These are phyloP conservation scores for Aureobasidium sp. DNA, from an alignment of 2,329 filamentous ascomycete genomes.

Conservation along the genomic window DNA sequence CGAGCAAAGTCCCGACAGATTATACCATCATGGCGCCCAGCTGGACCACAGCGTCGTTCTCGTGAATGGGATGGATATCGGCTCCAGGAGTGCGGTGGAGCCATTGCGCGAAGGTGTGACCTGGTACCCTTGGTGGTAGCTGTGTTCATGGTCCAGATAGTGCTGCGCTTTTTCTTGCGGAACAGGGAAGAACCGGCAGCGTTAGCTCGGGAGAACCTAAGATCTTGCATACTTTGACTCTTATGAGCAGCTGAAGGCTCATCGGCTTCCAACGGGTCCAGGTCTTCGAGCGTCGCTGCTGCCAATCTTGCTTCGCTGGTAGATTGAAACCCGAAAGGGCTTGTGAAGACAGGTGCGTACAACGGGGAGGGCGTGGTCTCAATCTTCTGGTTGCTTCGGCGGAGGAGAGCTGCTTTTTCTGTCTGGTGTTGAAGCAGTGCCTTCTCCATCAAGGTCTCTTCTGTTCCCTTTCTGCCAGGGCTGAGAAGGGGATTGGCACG, in stretches of 20 bases:
- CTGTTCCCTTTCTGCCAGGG: neutral
- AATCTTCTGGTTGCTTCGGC: conserved; percentile 22
- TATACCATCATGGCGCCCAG: conserved; percentile 31
- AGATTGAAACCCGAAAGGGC: conserved; percentile 14
- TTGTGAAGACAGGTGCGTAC: conserved; percentile 16
- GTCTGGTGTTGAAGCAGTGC: conserved; percentile 25
- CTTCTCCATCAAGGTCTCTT: conserved; percentile 23
- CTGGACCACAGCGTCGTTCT: conserved; percentile 31
- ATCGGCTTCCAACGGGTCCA: conserved; percentile 17
- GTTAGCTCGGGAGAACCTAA: neutral
- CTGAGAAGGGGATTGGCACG: conserved; percentile 15
- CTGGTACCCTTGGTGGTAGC: neutral
- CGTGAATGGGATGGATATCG: conserved; percentile 39
- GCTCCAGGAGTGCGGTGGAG: conserved; percentile 32
- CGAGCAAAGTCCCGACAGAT: conserved; percentile 32
- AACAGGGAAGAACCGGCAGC: neutral
- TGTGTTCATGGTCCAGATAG: neutral
- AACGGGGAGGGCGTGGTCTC: neutral
- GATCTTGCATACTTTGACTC: conserved; percentile 11
- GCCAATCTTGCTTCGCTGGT: neutral
- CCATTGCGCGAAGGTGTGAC: conserved; percentile 16
- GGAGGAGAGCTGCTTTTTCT: conserved; percentile 26
- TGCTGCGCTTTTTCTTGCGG: neutral
- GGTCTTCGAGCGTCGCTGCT: conserved; percentile 7
- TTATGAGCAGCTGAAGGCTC: neutral